Evolutionary conservation across 768 basidiomycete genomes (phyloP), one percentile per base, ranked within the genome.

Genomic region (Chiua virens): DNA sequence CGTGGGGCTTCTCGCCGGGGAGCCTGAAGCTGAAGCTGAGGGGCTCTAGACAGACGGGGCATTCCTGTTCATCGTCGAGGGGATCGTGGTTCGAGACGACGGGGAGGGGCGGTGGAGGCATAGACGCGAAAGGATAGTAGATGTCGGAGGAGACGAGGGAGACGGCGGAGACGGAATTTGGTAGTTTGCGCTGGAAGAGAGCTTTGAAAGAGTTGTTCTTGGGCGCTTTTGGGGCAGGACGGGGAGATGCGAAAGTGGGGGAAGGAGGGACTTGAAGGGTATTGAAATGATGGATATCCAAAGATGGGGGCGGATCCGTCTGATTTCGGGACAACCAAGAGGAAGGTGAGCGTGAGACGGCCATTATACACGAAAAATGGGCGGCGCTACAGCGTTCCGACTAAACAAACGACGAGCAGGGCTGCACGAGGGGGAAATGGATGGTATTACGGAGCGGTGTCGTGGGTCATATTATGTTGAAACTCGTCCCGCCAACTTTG

Each of bases 21-120:
- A 99, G 73, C 54, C 94, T 80, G 72, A 93, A 97, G 70, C 86
- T 88, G 71, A 93, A 94, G 65, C 87, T 88, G 65, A 99, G 82
- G 2, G 92, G 89, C 64, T 98, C 96, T 59, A 97, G 86, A 71
- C 96, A 99, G 59, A 99, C 92, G 13, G 96, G 96, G 61, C 97
- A 99, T 63, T 88, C 90, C 47, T 89, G 87, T 63, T 95, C 93
- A 48, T 92, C 89, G 21, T 89, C 86, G 15, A 74, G 68, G 39
- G 74, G 47, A 55, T 82, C 80, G 65, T 81, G 79, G 55, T 68
- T 79, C 15, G 88, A 85, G 49, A 91, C 86, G 58, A 89, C 85
- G 13, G 90, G 86, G 30, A 87, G 71, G 4, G 87, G 86, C 2
- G 30, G 30, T 11, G 84, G 78, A 46, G 77, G 77, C 81, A 84